phyloP scores from a whole-genome alignment of 192 early-diverging fungal species.

The Thamnidium elegans region DNA sequence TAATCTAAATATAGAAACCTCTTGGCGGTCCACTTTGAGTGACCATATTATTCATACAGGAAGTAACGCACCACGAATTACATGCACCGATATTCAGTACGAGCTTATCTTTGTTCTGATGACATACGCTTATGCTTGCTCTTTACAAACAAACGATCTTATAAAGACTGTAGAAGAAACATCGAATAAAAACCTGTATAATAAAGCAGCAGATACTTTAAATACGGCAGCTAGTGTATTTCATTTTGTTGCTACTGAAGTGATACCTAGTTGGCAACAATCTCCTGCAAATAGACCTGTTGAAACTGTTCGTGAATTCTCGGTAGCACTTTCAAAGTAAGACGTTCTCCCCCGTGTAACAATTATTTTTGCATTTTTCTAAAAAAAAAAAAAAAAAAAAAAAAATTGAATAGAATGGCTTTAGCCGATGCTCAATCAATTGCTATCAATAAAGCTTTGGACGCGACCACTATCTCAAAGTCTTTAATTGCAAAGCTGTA shows the following conservation, averaged over 20 bases:
- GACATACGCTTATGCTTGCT: conserved; percentile 53
- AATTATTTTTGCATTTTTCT: neutral
- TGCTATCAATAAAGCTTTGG: conserved; percentile 52
- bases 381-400: neutral
- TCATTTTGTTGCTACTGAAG: conserved; percentile 44
- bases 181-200: neutral
- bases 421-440: conserved; percentile 54
- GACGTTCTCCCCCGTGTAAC: neutral
- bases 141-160: conserved; percentile 33
- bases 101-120: conserved; percentile 55
- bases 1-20: conserved; percentile 40
- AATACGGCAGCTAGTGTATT: conserved; percentile 53
- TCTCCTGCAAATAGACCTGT: conserved; percentile 23
- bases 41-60: conserved; percentile 41
- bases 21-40: conserved; percentile 55
- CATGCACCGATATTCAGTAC: conserved; percentile 47
- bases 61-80: conserved; percentile 47
- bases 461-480: conserved; percentile 43
- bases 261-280: conserved; percentile 45
- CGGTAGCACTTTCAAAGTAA: conserved; percentile 47
- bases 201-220: conserved; percentile 49
- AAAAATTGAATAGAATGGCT: conserved; percentile 39
- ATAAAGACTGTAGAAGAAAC: conserved; percentile 14
- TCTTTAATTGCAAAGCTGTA: conserved; percentile 53
- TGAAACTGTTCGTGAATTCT: conserved; percentile 32